Base-by-base conservation (phyloP, 108 stramenopile species). In the Nitzschia sp. region DNA sequence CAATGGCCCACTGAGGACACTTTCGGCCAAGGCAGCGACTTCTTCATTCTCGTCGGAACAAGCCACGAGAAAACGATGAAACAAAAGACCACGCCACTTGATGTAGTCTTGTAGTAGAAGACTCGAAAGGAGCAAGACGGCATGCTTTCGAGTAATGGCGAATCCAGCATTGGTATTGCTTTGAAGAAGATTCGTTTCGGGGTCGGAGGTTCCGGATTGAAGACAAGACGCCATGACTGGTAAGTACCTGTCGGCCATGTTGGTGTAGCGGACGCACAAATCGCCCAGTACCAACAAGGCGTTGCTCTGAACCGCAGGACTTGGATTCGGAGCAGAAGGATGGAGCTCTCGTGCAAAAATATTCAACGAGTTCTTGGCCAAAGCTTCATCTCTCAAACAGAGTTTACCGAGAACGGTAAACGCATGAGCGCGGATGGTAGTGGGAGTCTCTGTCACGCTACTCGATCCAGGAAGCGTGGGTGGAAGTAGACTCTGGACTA, bases 91-190 rank as follows among this genome's bases (percentile, higher is more conserved):
- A 66, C 93, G 76, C 95, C 95, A 97, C 67, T 98, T 98, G 60
- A 98, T 82, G 79, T 94, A 97, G 74, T 98, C 97, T 78, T 98
- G 96, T 17, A 96, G 64, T 21, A 98, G 44, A 29, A 98, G 68
- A 50, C 84, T 89, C 11, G 90, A 89, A 30, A 98, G 72, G 6
- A 97, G 68, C 41, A 96, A 52, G 9, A 98, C 68, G 25, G 96
- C 96, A 53, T 97, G 90, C 63, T 94, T 91, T 28, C 96, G 86
- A 27, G 96, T 85, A 17, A 94, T 55, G 32, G 79, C 73, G 48
- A 55, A 63, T 63, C 46, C 45, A n/a, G n/a, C n/a, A 36, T 28
- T 58, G 45, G 54, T 26, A 58, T 21, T 72, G 63, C 25, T 36
- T 16, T 25, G 22, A 2, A 45, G 58, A 52, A 75, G 25, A 16